Evolutionary conservation across 805 yeast species (phyloP), one percentile per base, ranked within the genome.

Genomic region (Pichia ethanolica): DNA sequence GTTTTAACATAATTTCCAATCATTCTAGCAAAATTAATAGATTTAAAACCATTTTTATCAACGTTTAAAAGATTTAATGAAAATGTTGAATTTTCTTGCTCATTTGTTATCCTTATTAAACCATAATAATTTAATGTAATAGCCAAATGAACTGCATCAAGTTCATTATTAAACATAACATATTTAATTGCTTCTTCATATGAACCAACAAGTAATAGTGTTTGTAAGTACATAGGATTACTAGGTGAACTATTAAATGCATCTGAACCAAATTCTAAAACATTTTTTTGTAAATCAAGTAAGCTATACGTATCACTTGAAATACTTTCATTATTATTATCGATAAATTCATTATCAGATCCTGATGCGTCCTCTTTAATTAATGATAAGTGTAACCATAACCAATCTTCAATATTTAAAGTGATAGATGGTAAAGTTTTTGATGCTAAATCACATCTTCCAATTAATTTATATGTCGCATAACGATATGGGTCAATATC

Each of bases 331-430:
- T 44, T 41, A 20, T 11, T 37, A 9, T 13, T 8, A 27, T 20
- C 27, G 33, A 50, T 56, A n/a, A 50, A 55, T 5, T 52, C 53
- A 13, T 66, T 68, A 37, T 57, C 13, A 35, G 5, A 26, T 7
- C 10, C 8, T 4, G 37, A 10, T 20, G 52, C 62, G 42, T 71
- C 76, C 59, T 87, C 91, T 49, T 82, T 78, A 13, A 86, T 79
- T 32, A 91, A 73, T 66, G 81, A 75, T 49, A 93, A 74, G 66
- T 93, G 97, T 62, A 86, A 79, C 99, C 99, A 91, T 45, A 91
- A 66, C 98, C 98, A 91, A 68, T 91, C 98, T 66, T 91, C 98
- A 44, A 90, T 79, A 51, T 95, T 86, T 36, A 81, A 68, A 33
- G 91, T 78, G 37, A 78, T 71, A n/a, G 81, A 65, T 36, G 95